Percentiles rank a stretch among this genome's conserved stretches.
Conservation (phyloP, 1,284 basidiomycete species). For the Polyporus tsugae region DNA sequence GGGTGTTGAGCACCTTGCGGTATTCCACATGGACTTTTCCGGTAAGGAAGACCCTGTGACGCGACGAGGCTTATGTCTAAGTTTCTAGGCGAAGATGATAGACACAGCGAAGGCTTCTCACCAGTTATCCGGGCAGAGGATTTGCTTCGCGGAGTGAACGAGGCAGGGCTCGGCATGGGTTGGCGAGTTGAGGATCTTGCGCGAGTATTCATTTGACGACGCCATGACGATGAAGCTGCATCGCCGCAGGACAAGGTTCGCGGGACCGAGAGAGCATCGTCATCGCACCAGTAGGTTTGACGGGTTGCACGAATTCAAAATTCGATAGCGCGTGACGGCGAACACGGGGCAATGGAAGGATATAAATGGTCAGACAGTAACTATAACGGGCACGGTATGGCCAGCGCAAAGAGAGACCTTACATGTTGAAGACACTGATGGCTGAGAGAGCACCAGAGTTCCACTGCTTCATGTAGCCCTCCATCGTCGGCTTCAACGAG, state of each 20-base stretch:
- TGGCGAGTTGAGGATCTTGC: constrained; percentile 95
- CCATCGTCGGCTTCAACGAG: constrained; percentile 88
- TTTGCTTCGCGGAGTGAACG: constrained; percentile 91
- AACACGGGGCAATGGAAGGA: constrained; percentile 15
- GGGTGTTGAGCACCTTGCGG: constrained; percentile 88
- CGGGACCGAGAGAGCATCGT: not conserved
- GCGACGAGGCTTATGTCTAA: constrained; percentile 18
- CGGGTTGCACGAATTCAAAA: not conserved
- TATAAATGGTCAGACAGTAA: constrained; percentile 29
- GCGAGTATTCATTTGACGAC: constrained; percentile 88
- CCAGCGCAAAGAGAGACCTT: constrained; percentile 40
- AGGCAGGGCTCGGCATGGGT: constrained; percentile 92
- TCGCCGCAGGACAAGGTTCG: not conserved
- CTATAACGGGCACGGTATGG: constrained; percentile 18
- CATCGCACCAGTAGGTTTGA: not conserved
- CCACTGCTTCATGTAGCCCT: constrained; percentile 92
- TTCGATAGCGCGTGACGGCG: constrained; percentile 4
- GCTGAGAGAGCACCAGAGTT: constrained; percentile 85
- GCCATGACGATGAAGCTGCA: constrained; percentile 96
- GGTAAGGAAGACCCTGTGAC: constrained; percentile 90
- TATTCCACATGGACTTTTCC: constrained; percentile 96
- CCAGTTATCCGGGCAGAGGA: constrained; percentile 94
- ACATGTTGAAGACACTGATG: constrained; percentile 97
- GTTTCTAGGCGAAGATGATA: constrained; percentile 9
- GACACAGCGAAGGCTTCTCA: constrained; percentile 42